phyloP scores from a whole-genome alignment of 192 early-diverging fungal genomes.

The Kappamyces sp. region DNA sequence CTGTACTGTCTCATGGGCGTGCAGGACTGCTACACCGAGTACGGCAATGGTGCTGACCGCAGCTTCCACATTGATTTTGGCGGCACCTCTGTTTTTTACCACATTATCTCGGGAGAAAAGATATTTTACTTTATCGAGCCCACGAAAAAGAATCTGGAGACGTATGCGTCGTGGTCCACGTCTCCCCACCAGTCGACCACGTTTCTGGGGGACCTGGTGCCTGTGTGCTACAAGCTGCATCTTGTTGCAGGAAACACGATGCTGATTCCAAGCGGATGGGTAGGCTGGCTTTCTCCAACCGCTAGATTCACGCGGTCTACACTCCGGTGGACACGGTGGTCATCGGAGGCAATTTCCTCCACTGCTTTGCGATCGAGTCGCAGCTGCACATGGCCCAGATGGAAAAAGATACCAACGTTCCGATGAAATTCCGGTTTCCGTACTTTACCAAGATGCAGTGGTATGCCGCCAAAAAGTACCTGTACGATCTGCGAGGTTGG shows the following conservation, averaged over 20 bases:
- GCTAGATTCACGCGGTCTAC: conserved; percentile 85
- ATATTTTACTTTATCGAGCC: conserved; percentile 87
- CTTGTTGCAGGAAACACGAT: conserved; percentile 80
- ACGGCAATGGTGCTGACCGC: not conserved
- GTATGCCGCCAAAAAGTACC: conserved; percentile 66
- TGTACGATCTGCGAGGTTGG: conserved; percentile 46
- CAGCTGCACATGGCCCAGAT: conserved; percentile 72
- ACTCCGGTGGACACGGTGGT: conserved; percentile 82
- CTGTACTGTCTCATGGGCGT: conserved; percentile 92
- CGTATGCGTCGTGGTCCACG: conserved; percentile 81
- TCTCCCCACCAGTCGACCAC: conserved; percentile 74
- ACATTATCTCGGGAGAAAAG: conserved; percentile 79
- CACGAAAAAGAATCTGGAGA: conserved; percentile 72
- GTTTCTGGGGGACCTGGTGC: conserved; percentile 81
- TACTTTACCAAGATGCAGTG: conserved; percentile 80
- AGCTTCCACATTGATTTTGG: conserved; percentile 78
- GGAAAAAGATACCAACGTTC: conserved; percentile 73
- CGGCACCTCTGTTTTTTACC: conserved; percentile 85
- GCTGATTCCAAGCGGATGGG: conserved; percentile 89
- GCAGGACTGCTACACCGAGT: conserved; percentile 87
- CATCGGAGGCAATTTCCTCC: conserved; percentile 92
- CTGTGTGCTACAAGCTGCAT: conserved; percentile 66
- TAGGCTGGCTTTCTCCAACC: conserved; percentile 7
- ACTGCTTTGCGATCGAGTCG: conserved; percentile 63
- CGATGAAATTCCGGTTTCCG: conserved; percentile 75